A percentile compares a stretch with the other conserved stretches of the same genome.
These are phyloP conservation scores for Aureobasidium sp. DNA, from an alignment of 2,329 filamentous ascomycete genomes.

Conservation along the genomic window DNA sequence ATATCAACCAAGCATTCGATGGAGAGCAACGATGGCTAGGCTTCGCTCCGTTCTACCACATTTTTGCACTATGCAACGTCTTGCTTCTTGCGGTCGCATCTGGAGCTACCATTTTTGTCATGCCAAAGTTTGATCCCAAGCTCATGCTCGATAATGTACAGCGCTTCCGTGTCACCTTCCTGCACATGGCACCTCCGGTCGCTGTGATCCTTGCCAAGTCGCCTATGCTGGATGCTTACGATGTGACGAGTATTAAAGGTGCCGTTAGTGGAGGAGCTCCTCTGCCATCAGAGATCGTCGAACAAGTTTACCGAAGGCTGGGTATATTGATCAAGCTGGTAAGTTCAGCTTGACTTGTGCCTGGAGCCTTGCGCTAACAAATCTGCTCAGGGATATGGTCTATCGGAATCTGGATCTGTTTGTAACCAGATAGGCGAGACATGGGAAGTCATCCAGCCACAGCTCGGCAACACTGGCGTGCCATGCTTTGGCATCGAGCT, in stretches of 20 bases:
- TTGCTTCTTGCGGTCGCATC: constrained; percentile 39
- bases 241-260: constrained; percentile 30
- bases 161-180: constrained; percentile 39
- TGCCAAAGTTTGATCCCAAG: constrained; percentile 37
- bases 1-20: constrained; percentile 8
- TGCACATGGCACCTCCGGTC: constrained; percentile 40
- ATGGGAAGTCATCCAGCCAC: constrained; percentile 6
- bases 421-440: constrained; percentile 9
- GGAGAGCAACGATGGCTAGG: constrained; percentile 7
- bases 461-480: constrained; percentile 9
- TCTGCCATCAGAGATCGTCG: constrained; percentile 21
- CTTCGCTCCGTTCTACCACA: constrained; percentile 46
- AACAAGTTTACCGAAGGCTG: constrained; percentile 3
- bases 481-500: constrained; percentile 7
- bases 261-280: constrained; percentile 44
- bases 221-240: constrained; percentile 27
- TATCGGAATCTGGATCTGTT: constrained; percentile 7
- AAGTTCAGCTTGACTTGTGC: neutral
- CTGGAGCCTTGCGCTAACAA: constrained; percentile 17
- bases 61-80: constrained; percentile 39
- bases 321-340: constrained; percentile 20
- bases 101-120: constrained; percentile 39
- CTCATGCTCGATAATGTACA: constrained; percentile 33
- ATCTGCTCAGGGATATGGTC: neutral
- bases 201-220: constrained; percentile 19